Evolutionary conservation across 768 basidiomycete species (phyloP), one percentile per base, ranked within the genome.

Genomic region (Boletus fagicola): DNA sequence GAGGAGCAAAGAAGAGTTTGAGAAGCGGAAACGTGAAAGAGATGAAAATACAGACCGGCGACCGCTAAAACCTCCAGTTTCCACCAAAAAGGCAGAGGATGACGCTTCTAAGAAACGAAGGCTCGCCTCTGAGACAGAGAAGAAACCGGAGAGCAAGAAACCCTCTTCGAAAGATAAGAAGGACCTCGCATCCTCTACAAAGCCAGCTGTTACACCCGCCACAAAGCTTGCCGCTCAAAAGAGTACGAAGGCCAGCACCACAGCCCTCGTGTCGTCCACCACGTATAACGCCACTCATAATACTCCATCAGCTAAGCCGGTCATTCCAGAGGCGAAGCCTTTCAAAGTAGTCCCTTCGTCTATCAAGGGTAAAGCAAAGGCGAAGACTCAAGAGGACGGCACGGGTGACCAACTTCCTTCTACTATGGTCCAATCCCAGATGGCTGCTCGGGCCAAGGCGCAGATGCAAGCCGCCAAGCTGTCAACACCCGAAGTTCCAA

Each of bases 11-110:
- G 88, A 89, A 49, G 90, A 92, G 54, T 75, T 77, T 18, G 91
- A 94, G 56, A 82, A 83, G 52, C 80, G 90, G 56, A 93, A 94
- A 73, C 83, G 88, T 65, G 92, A 92, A 67, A 81, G 88, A 40
- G 90, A 92, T 61, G 88, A 92, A 61, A 76, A 80, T 52, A 86
- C 86, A 3, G 85, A 88, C 59, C 90, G 90, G 68, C 79, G 84
- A 46, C 80, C 81, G 0, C 62, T 86, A 24, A 87, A 86, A 65
- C 65, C 71, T 39, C 64, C 75, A 38, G 54, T 62, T 39, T 59
- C 62, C 35, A 66, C 69, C n/a, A 89, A 87, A 69, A 90, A 88
- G 79, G 83, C 83, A 62, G 88, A 90, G 11, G 90, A 91, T 11
- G 90, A 90, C 53, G 72, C 74, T 36, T 75, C 77, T 11, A 90